Base-by-base conservation (phyloP, 2,329 filamentous ascomycete species). In the Colletotrichum sp. region DNA sequence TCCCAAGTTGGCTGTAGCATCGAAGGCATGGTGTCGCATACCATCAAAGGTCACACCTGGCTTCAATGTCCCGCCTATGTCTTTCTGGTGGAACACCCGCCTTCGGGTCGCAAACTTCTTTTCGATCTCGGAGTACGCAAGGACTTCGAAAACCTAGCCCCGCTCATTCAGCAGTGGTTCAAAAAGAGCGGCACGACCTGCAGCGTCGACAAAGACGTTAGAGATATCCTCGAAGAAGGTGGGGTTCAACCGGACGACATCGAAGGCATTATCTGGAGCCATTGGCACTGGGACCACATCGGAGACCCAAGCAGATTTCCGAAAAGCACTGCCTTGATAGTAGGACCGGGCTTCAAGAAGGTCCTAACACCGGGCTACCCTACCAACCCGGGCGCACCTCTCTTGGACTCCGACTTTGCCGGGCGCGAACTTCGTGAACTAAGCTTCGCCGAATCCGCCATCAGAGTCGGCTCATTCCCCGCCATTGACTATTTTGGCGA, bases 241-340 rank as follows among this genome's bases (percentile, higher is more conserved):
- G 39, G 39, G 18, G 1, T 44, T 0, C 39, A 44, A 0, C 0
- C 18, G 0, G 39, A 0, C 18, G 18, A n/a, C 0, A 44, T 44
- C 0, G 18, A 44, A 44, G 39, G 39, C 39, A 44, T 44, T 0
- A 44, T 44, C 39, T 44, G 39, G 39, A 44, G 39, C 39, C 39
- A 44, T 0, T 44, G 18, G 39, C 39, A 44, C 39, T 44, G 18
- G 39, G 39, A 44, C 18, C 39, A 44, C 3, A 44, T 44, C 9
- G 18, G 39, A n/a, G 39, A 44, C 39, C 39, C 39, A 2, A 44
- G 39, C 18, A 44, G 39, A 44, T 44, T 44, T 0, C 39, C 18
- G 1, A 12, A 10, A 44, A 44, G 39, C 39, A 44, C 39, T 0
- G 2, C 9, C 39, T 44, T 44, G 18, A 44, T 44, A n/a, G 39